phyloP scores from a whole-genome alignment of 2,329 filamentous ascomycete species.

The Beauveria sp. region DNA sequence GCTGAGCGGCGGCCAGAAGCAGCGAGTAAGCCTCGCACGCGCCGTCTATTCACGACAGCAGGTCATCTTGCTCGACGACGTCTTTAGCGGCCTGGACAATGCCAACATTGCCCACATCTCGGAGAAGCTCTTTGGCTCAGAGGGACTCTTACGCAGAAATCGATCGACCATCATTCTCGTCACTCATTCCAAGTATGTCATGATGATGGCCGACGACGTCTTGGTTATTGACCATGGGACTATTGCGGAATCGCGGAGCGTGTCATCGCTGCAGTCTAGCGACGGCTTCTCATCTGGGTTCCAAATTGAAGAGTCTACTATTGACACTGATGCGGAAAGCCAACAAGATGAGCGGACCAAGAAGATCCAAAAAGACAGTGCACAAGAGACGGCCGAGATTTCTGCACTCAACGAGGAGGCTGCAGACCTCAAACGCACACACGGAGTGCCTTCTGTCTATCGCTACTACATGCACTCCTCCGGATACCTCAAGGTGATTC shows the following conservation, averaged over 20 bases:
- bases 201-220: conserved; percentile 6
- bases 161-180: conserved; percentile 20
- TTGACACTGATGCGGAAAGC: background rate
- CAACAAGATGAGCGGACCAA: background rate
- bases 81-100: conserved; percentile 28
- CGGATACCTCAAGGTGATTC: conserved; percentile 11
- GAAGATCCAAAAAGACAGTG: too few species aligned
- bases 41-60: conserved; percentile 18
- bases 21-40: conserved; percentile 20
- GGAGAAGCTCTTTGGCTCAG: conserved; percentile 24
- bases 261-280: background rate
- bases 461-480: conserved; percentile 16
- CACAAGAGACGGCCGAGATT: conserved; percentile 6
- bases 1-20: conserved; percentile 21
- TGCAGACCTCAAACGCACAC: conserved; percentile 7
- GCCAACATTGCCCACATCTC: conserved; percentile 31
- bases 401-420: conserved; percentile 10
- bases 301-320: background rate
- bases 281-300: background rate
- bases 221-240: background rate
- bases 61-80: conserved; percentile 25
- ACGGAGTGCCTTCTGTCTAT: conserved; percentile 15
- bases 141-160: conserved; percentile 21
- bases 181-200: conserved; percentile 18
- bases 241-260: background rate